These are phyloP conservation scores for Dendrocalamus sinicus DNA, from an alignment of 176 grass and related monocot genomes.

Conservation along the genomic window DNA sequence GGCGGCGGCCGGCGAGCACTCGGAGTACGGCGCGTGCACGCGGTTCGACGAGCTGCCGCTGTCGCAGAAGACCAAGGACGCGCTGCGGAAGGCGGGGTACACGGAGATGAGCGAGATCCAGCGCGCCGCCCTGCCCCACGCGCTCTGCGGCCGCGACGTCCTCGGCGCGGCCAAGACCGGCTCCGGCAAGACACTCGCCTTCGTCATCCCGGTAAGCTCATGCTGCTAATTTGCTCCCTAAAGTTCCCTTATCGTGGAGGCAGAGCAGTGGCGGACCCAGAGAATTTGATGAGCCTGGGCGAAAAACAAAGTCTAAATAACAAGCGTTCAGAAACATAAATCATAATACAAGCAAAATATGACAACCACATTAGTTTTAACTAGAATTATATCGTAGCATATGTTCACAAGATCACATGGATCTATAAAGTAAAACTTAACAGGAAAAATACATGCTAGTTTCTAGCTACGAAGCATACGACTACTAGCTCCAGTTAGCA, in stretches of 20 bases:
- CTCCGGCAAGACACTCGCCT: conserved; percentile 91
- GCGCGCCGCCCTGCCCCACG: conserved; percentile 80
- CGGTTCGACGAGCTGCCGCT: conserved; percentile 76
- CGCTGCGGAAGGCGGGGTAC: conserved; percentile 54
- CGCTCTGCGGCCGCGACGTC: conserved; percentile 79
- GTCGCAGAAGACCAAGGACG: conserved; percentile 73
- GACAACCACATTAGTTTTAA: too few species aligned
- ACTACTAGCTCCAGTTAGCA: too few species aligned
- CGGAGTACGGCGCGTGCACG: conserved; percentile 64
- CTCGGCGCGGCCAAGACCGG: conserved; percentile 93
- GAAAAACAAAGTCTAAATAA: too few species aligned
- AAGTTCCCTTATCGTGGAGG: neutral
- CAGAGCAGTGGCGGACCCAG: too few species aligned
- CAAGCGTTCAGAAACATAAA: too few species aligned
- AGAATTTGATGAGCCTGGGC: too few species aligned
- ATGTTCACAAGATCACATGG: too few species aligned
- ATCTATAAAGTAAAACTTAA: too few species aligned
- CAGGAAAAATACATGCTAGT: too few species aligned
- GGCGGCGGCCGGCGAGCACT: conserved; percentile 45
- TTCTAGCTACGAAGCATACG: too few species aligned
- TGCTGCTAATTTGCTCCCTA: conserved; percentile 23
- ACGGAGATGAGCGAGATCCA: conserved; percentile 93
- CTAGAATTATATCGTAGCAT: too few species aligned
- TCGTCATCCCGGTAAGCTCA: conserved; percentile 71
- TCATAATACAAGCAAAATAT: too few species aligned